phyloP scores from a whole-genome alignment of 148 eudicot species.

The Rhododendron vialii region DNA sequence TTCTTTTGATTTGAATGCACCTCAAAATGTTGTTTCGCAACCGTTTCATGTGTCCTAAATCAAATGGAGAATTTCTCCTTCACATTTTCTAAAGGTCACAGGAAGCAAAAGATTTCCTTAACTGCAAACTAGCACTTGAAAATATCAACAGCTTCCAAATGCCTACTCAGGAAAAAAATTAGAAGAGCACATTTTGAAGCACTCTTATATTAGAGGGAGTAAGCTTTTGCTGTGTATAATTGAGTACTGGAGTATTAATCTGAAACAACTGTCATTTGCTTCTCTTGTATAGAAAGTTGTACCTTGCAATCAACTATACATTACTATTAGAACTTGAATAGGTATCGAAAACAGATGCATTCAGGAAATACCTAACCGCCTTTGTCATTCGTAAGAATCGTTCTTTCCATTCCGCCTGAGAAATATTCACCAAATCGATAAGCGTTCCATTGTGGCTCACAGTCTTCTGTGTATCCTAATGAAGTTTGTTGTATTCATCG shows the following conservation, averaged over 20 bases:
- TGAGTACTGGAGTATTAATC: not conserved
- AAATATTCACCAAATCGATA: too few species aligned
- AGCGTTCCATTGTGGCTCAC: constrained; percentile 18
- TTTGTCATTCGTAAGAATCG: not conserved
- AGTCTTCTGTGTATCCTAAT: constrained; percentile 87
- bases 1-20: not conserved
- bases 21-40: not conserved
- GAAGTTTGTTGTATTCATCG: constrained; percentile 75
- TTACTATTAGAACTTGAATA: not conserved
- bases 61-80: not conserved
- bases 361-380: not conserved
- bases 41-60: not conserved
- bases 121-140: not conserved
- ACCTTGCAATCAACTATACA: not conserved
- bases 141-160: not conserved
- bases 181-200: not conserved
- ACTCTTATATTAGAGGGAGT: not conserved
- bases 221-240: not conserved
- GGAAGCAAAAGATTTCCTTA: not conserved
- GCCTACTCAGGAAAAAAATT: too few species aligned
- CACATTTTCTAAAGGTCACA: not conserved
- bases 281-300: not conserved
- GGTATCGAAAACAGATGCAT: not conserved
- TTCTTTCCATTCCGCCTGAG: not conserved
- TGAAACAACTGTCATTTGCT: not conserved